Percentiles rank a stretch among this genome's conserved stretches.
phyloP scores from a whole-genome alignment of 2,329 filamentous ascomycete species.

The Chaetomium strumarium region DNA sequence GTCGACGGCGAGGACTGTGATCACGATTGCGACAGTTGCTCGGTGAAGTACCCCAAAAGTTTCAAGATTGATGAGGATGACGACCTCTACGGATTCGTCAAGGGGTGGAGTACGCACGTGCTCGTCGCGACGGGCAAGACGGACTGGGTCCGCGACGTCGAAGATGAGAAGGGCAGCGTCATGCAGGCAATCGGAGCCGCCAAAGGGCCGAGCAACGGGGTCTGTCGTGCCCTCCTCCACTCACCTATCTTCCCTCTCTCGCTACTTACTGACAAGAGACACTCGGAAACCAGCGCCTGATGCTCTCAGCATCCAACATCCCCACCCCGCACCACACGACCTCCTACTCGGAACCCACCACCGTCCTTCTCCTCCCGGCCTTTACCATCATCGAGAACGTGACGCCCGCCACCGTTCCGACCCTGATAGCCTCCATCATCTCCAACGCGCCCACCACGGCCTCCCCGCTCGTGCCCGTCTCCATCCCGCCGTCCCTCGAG shows the following conservation, averaged over 20 bases:
- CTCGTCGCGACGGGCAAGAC: conserved; percentile 92
- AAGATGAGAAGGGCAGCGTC: conserved; percentile 78
- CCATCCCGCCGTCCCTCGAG: conserved; percentile 34
- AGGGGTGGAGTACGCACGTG: conserved; percentile 83
- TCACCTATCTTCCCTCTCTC: not conserved
- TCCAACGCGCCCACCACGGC: conserved; percentile 68
- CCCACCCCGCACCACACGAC: conserved; percentile 64
- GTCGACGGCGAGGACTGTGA: conserved; percentile 84
- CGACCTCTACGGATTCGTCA: conserved; percentile 75
- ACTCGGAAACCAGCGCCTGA: conserved; percentile 56
- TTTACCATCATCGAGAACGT: conserved; percentile 82
- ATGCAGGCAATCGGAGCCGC: conserved; percentile 67
- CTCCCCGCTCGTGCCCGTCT: conserved; percentile 47
- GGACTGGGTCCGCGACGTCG: conserved; percentile 88
- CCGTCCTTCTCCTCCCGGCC: conserved; percentile 75
- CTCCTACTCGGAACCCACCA: conserved; percentile 65
- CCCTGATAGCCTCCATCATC: conserved; percentile 66
- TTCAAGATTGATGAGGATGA: conserved; percentile 74
- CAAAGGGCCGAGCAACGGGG: conserved; percentile 60
- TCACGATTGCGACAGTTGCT: conserved; percentile 79
- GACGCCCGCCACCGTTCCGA: conserved; percentile 65
- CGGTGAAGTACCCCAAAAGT: conserved; percentile 64
- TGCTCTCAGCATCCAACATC: conserved; percentile 90
- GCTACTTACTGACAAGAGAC: conserved; percentile 3
- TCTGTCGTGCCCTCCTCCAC: conserved; percentile 37